Base-by-base conservation (phyloP, 768 basidiomycete genomes). In the Lentinula boryana region DNA sequence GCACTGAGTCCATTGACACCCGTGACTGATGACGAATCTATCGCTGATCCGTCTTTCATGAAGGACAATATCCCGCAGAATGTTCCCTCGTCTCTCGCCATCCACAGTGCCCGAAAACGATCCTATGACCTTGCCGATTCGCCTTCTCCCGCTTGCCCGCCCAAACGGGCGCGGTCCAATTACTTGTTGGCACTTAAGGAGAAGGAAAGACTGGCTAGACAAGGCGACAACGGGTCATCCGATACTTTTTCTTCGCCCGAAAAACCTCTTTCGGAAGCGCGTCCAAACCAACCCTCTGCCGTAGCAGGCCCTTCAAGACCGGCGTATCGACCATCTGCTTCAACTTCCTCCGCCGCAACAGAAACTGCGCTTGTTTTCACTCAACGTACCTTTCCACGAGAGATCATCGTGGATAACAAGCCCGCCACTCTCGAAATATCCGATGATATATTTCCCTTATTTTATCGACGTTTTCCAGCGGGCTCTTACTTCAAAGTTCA, bases 21-120 rank as follows among this genome's bases (percentile, higher is more conserved):
- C 48, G 43, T 58, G 57, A 58, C 57, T 50, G 57, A 58, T 50
- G 57, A 58, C 48, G 57, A 50, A 58, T 50, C n/a, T 33, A 46
- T 58, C 21, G 27, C 57, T 58, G 43, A 46, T 58, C 32, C 44
- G 48, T 58, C 57, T 32, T 40, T 32, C 48, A 50, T 50, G 43
- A 50, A 48, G 32, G 57, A 58, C 57, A 23, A 21, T 46, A 13
- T 36, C 9, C 57, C 44, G 27, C 48, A 58, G 33, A 58, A 58
- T 38, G 40, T 36, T 3, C 44, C 44, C 13, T 46, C 43, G 27
- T 48, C 44, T 38, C 38, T 56, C 23, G 55, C 27, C 27, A 43
- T 56, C 5, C 55, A 43, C 16, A 18, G 10, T 12, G 36, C 43
- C 9, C 43, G 46, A 48, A 58, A 58, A 49, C 57, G 57, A 31